These are phyloP conservation scores for Periconia macrospinosa DNA, from an alignment of 2,329 filamentous ascomycete genomes.

Conservation along the genomic window DNA sequence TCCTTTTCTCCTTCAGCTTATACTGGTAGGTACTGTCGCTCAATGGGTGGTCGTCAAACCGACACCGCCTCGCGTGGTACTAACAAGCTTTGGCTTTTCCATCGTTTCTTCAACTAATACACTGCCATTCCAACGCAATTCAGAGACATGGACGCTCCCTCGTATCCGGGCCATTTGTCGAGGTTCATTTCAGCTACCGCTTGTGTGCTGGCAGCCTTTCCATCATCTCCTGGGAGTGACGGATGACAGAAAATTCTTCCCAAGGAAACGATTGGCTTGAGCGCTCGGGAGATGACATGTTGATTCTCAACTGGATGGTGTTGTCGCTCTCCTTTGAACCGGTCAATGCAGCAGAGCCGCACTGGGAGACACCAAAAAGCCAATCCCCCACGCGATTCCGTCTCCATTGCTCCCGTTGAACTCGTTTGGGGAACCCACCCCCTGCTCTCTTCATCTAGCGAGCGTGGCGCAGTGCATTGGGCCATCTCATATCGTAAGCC, in stretches of 20 bases:
- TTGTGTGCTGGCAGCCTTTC: constrained; percentile 24
- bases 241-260: constrained; percentile 10
- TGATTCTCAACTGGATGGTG: constrained; percentile 6
- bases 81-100: not conserved
- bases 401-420: constrained; percentile 19
- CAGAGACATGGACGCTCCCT: no score
- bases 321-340: constrained; percentile 23
- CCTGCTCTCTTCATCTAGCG: constrained; percentile 18
- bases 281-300: constrained; percentile 19
- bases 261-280: constrained; percentile 36
- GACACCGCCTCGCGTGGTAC: not conserved
- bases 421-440: constrained; percentile 20
- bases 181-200: not conserved
- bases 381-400: constrained; percentile 14
- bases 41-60: not conserved
- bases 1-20: no score
- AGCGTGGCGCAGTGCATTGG: constrained; percentile 37
- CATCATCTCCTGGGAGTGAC: constrained; percentile 12
- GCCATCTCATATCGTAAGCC: constrained; percentile 12
- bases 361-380: constrained; percentile 10
- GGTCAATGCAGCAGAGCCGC: constrained; percentile 41
- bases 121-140: not conserved
- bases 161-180: no score
- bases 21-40: no score
- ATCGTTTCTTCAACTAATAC: not conserved